Conservation (phyloP, 371 early-diverging fungal species). For the Zychaea mexicana region DNA sequence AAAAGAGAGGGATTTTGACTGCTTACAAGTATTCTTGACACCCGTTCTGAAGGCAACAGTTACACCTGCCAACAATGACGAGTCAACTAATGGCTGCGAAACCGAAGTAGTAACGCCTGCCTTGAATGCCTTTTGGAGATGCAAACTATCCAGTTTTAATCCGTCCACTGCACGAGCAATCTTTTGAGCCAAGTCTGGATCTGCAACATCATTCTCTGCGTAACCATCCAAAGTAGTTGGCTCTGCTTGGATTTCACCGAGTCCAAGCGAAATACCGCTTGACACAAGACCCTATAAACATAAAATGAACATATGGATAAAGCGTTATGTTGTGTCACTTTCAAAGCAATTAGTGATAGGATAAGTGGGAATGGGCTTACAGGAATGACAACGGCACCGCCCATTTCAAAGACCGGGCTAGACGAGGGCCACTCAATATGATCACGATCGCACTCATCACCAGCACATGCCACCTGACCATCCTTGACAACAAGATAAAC, state of each 20-base stretch:
- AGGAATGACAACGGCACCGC: slow-evolving; percentile 45
- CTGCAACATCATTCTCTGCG: slow-evolving; percentile 36
- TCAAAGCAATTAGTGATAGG: background rate
- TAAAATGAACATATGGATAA: background rate
- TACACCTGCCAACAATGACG: slow-evolving; percentile 49
- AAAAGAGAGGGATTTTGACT: background rate
- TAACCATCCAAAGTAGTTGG: slow-evolving; percentile 56
- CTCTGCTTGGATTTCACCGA: slow-evolving; percentile 62
- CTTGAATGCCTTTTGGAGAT: slow-evolving; percentile 63
- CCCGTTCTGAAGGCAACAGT: slow-evolving; percentile 64
- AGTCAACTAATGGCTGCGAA: slow-evolving; percentile 46
- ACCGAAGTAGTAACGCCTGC: slow-evolving; percentile 63
- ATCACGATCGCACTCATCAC: slow-evolving; percentile 45
- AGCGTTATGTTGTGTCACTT: background rate
- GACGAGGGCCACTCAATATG: slow-evolving; percentile 40
- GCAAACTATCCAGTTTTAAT: slow-evolving; percentile 60
- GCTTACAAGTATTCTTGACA: slow-evolving; percentile 39
- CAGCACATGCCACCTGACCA: slow-evolving; percentile 57
- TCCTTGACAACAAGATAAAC: slow-evolving; percentile 38
- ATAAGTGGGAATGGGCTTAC: slow-evolving; percentile 17
- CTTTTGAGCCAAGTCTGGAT: slow-evolving; percentile 24
- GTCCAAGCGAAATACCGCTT: slow-evolving; percentile 54
- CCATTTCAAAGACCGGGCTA: slow-evolving; percentile 49
- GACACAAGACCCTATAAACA: slow-evolving; percentile 50
- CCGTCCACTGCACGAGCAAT: slow-evolving; percentile 62